These are phyloP conservation scores for Thermothielavioides terrestris DNA, from an alignment of 495 filamentous ascomycete genomes.

Conservation along the genomic window DNA sequence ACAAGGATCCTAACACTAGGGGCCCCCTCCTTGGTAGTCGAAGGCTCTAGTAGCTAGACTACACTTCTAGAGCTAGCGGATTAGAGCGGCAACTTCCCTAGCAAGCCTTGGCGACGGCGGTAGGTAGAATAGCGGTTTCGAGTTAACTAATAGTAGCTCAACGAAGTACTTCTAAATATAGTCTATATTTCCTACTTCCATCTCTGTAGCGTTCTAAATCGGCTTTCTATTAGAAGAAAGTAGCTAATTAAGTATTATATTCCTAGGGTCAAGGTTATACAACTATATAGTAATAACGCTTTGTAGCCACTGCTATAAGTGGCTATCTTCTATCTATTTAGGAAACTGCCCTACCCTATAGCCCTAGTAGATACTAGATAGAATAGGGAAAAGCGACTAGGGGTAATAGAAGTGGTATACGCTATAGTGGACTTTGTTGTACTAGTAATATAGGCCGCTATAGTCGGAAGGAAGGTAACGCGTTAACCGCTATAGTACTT, in stretches of 20 bases:
- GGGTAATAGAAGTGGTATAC: conserved; percentile 1
- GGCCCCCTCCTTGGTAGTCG: conserved; percentile 13
- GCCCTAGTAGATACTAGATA: conserved; percentile 8
- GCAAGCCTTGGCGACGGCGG: neutral
- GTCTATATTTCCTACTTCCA: neutral
- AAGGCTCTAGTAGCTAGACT: neutral
- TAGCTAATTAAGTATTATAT: neutral
- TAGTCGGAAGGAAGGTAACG: neutral
- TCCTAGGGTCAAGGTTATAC: neutral
- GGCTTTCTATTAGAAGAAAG: neutral
- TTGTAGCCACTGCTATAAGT: conserved; percentile 12
- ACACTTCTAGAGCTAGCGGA: neutral
- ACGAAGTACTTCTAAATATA: neutral
- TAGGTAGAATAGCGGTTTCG: neutral
- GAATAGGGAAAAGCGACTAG: conserved; percentile 1
- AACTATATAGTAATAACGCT: neutral
- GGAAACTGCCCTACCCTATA: conserved; percentile 15
- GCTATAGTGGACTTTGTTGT: neutral
- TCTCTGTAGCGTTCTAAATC: neutral
- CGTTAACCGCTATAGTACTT: neutral
- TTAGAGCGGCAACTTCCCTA: neutral
- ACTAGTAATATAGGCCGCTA: neutral
- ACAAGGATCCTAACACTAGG: conserved; percentile 11
- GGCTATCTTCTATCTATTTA: conserved; percentile 14
- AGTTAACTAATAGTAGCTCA: neutral